Base-by-base conservation (phyloP, 2,329 filamentous ascomycete species). In the Calonectria pseudoturangicola region DNA sequence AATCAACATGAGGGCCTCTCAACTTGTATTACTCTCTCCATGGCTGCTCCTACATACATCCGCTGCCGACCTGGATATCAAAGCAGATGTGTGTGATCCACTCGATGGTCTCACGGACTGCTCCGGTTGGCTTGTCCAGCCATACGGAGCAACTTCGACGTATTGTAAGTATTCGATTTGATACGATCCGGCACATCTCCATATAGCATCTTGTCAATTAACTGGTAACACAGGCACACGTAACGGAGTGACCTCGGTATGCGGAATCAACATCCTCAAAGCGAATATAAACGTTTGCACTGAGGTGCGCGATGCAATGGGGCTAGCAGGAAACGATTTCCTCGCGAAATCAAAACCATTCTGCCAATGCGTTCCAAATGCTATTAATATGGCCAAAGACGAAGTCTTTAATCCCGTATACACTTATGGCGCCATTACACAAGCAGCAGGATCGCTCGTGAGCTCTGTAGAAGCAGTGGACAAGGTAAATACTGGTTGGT, bases 251-350 rank as follows among this genome's bases (percentile, higher is more conserved):
- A 48, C 62, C n/a, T 48, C 30, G 4, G 45, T 39, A 25, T 65
- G 62, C 30, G 62, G 62, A 27, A 65, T 48, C 18, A 27, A 16
- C 9, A 48, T 65, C 18, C 62, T 65, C 2, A 65, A 15, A 13
- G 12, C 43, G 8, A 48, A 65, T 21, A 25, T 65, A 18, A 65
- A 65, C 18, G 62, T 65, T 33, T 65, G 62, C 45, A 48, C 43
- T 12, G 10, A 3, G 18, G 62, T 65, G 4, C 62, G 62, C 30
- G 30, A 48, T 18, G 45, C 62, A 9, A 47, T 65, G 41, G 36
- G 54, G 2, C n/a, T 36, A 18, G 5, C 30, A 18, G 62, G 62
- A 2, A 36, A 65, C 18, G 62, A 65, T 18, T 65, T 65, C 30
- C n/a, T 48, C 2, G 30, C 41, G 2, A 65, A 50, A 9, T 18